Percentiles rank a stretch among this genome's conserved stretches.
Evolutionary conservation across 176 grass and related monocot species (phyloP).

Genomic region (Dactylis glomerata): DNA sequence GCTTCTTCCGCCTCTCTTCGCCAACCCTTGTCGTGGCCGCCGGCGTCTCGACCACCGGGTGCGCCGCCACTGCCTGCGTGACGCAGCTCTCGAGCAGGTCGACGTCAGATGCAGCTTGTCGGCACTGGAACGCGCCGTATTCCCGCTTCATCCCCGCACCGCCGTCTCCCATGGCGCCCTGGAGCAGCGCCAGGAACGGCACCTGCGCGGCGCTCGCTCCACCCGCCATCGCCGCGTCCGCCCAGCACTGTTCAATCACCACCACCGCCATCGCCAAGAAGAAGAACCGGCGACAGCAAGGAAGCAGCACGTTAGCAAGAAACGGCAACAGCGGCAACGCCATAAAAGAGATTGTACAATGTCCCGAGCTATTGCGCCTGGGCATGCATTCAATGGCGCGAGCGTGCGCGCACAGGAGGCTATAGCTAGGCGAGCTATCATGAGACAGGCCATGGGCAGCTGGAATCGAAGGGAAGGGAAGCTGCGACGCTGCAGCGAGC

Average conservation of each 20-base stretch:
- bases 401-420: constrained; percentile 35
- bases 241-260: constrained; percentile 73
- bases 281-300: not conserved
- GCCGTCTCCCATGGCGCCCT: constrained; percentile 39
- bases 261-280: not conserved
- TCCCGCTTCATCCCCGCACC: not conserved
- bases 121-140: constrained; percentile 6
- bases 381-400: constrained; percentile 58
- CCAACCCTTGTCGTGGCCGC: not conserved
- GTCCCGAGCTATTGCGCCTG: not conserved
- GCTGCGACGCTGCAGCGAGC: not conserved
- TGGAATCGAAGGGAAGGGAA: not conserved
- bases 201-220: constrained; percentile 33
- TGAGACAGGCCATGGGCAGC: not conserved
- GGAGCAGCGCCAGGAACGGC: constrained; percentile 72
- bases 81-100: constrained; percentile 90
- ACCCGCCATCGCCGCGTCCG: constrained; percentile 33
- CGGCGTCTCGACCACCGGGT: not conserved
- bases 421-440: not conserved
- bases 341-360: constrained; percentile 29
- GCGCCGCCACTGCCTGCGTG: constrained; percentile 37
- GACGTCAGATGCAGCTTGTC: constrained; percentile 21
- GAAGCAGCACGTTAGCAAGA: constrained; percentile 30
- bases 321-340: not conserved
- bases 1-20: constrained; percentile 37